Conservation (phyloP, 306 rosid genomes). For the Oxytropis ochrocephala region DNA sequence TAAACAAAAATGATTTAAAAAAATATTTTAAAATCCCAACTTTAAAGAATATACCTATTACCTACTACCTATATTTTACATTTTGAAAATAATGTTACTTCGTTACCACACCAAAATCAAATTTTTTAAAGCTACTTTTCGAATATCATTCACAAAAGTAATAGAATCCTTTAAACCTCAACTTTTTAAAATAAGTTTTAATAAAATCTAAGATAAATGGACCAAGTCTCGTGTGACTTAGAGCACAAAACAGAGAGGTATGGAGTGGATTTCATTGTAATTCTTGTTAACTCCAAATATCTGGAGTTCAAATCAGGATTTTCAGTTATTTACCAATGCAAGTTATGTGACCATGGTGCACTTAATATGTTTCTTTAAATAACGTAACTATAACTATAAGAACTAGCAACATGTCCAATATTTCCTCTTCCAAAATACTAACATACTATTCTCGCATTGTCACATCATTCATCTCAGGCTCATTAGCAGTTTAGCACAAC, state of each 20-base stretch:
- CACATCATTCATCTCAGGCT: neutral
- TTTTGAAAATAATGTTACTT: neutral
- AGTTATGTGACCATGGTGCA: neutral
- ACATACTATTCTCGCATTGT: slow-evolving; percentile 16
- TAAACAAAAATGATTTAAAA: too few relatives aligned
- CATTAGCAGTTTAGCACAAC: neutral
- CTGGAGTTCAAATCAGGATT: neutral
- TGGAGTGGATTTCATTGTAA: neutral
- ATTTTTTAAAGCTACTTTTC: too few relatives aligned
- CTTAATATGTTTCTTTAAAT: neutral
- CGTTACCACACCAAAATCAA: neutral
- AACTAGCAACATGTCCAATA: neutral
- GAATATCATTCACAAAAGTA: neutral
- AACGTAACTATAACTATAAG: neutral
- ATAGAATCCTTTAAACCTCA: neutral
- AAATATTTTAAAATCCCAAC: too few relatives aligned
- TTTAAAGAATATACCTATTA: too few relatives aligned
- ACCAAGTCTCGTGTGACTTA: neutral
- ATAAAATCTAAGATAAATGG: neutral
- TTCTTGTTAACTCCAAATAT: neutral
- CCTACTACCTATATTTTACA: neutral
- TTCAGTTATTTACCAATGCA: neutral
- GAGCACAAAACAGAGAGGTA: neutral
- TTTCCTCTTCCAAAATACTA: neutral
- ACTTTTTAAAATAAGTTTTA: too few relatives aligned